Conservation (phyloP, 1,284 basidiomycete genomes). For the Moniliophthora roreri region DNA sequence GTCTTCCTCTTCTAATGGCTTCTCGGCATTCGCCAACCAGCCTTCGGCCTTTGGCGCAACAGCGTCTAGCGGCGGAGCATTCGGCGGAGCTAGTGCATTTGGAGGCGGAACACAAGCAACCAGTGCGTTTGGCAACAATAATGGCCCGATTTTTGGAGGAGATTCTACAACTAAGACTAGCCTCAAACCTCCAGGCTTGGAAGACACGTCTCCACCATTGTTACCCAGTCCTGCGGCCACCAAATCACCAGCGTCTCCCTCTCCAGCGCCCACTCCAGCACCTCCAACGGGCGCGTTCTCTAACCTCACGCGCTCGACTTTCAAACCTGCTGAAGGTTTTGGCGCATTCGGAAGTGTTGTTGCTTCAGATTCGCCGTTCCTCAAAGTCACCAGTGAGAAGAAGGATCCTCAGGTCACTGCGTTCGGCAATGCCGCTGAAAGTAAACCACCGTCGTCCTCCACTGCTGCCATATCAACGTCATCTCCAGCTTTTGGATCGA, state of each 20-base stretch:
- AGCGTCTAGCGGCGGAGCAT: background rate
- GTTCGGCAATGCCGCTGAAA: constrained; percentile 27
- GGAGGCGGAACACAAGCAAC: background rate
- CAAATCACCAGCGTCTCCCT: background rate
- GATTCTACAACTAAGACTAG: background rate
- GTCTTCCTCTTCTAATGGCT: constrained; percentile 16
- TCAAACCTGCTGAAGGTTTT: constrained; percentile 39
- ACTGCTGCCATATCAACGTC: constrained; percentile 9
- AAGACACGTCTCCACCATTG: constrained; percentile 7
- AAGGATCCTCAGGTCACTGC: constrained; percentile 33
- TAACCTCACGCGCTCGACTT: constrained; percentile 32
- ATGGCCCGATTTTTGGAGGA: background rate
- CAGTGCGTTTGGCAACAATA: no score
- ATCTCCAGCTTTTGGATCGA: constrained; percentile 31
- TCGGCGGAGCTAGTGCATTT: background rate
- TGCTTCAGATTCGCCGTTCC: constrained; percentile 52
- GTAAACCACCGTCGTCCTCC: constrained; percentile 16
- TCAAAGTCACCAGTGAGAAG: constrained; percentile 39
- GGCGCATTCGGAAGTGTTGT: constrained; percentile 37
- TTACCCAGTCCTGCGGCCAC: constrained; percentile 8
- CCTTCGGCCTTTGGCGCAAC: constrained; percentile 17
- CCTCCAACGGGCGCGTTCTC: constrained; percentile 34
- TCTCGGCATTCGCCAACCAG: constrained; percentile 19
- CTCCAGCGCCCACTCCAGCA: constrained; percentile 18
- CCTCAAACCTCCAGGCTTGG: constrained; percentile 7